Conservation (phyloP, 805 yeast species). For the Ogataea dorogensis region DNA sequence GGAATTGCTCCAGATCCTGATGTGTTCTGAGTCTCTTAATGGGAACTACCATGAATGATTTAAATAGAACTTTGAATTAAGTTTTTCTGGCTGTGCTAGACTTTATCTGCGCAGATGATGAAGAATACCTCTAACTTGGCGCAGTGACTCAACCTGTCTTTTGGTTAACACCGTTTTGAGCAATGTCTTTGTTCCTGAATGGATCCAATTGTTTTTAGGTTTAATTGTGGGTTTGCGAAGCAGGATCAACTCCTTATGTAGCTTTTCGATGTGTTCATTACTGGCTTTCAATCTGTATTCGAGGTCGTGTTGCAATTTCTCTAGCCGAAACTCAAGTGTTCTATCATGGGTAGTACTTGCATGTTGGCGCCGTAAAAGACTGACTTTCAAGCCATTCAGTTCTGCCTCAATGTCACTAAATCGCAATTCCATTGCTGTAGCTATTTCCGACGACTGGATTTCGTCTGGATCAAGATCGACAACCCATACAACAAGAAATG, state of each 20-base stretch:
- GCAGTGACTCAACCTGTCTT: conserved; percentile 9
- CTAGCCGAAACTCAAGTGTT: conserved; percentile 10
- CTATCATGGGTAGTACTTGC: conserved; percentile 10
- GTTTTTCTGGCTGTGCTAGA: conserved; percentile 13
- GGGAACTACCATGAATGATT: conserved; percentile 18
- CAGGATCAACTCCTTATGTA: conserved; percentile 5
- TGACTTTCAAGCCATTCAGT: conserved; percentile 10
- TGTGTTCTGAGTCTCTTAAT: conserved; percentile 24
- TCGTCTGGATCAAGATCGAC: conserved; percentile 11
- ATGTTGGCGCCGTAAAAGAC: conserved; percentile 12
- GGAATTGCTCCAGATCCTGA: conserved; percentile 65
- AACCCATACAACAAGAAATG: conserved; percentile 14
- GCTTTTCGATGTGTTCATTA: conserved; percentile 8
- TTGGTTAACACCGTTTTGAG: conserved; percentile 10
- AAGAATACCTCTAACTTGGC: conserved; percentile 4
- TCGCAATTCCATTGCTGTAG: conserved; percentile 6
- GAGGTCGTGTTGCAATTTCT: conserved; percentile 9
- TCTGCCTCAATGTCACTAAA: conserved; percentile 16
- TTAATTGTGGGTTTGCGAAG: conserved; percentile 1
- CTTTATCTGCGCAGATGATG: neutral
- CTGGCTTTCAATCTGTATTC: conserved; percentile 8
- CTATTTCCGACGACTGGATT: conserved; percentile 1
- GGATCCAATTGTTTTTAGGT: conserved; percentile 5
- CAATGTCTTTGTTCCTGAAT: conserved; percentile 5
- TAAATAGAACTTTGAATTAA: neutral